phyloP scores from a whole-genome alignment of 75 land plant species.

The Ceratopteris richardii region DNA sequence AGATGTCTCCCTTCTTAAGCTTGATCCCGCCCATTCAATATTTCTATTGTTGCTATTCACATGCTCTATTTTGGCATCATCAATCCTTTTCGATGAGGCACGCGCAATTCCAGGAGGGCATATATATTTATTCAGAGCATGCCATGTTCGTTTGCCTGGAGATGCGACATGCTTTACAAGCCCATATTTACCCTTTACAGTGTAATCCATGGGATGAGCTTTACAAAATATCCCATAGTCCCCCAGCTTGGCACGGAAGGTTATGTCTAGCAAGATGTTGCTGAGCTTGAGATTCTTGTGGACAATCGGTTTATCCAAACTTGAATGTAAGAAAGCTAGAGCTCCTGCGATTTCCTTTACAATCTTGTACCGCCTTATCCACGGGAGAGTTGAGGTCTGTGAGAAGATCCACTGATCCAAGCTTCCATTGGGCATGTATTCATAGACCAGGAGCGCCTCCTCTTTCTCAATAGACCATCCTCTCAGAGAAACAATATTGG shows the following conservation, averaged over 20 bases:
- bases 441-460: constrained; percentile 22
- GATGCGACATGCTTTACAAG: too few relatives aligned
- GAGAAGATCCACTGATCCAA: constrained; percentile 38
- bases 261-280: constrained; percentile 41
- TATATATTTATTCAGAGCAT: too few relatives aligned
- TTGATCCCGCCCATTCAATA: neutral
- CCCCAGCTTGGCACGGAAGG: constrained; percentile 35
- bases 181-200: too few relatives aligned
- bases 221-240: constrained; percentile 36
- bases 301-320: constrained; percentile 32
- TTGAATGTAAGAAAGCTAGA: constrained; percentile 36
- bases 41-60: too few relatives aligned
- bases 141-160: too few relatives aligned
- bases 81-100: too few relatives aligned
- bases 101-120: too few relatives aligned
- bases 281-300: constrained; percentile 51
- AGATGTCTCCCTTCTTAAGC: constrained; percentile 9
- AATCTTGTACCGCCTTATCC: constrained; percentile 32
- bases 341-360: constrained; percentile 34
- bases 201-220: neutral
- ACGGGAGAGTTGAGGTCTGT: constrained; percentile 19
- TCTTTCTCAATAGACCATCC: constrained; percentile 40
- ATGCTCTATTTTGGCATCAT: too few relatives aligned
- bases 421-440: constrained; percentile 38
- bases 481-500: constrained; percentile 39